phyloP scores from a whole-genome alignment of 73 alveolate species.

The Uronychia setigera region DNA sequence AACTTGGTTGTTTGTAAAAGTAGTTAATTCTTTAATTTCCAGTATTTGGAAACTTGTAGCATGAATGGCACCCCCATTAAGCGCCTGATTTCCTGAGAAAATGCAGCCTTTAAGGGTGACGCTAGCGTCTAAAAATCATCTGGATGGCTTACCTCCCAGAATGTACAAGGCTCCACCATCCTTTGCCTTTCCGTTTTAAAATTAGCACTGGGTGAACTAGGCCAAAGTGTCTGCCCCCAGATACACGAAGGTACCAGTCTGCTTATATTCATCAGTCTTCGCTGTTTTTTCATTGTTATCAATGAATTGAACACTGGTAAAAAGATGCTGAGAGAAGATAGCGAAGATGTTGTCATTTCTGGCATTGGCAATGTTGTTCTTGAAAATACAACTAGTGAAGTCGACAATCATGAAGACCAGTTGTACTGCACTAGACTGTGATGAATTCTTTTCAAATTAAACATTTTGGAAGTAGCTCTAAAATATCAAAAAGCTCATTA shows the following conservation, averaged over 20 bases:
- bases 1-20: not conserved
- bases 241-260: not conserved
- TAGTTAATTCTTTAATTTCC: not conserved
- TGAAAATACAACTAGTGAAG: not conserved
- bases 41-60: not conserved
- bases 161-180: constrained; percentile 1
- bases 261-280: not conserved
- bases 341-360: not conserved
- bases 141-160: too few species aligned
- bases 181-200: not conserved
- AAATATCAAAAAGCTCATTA: not conserved
- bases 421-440: not conserved
- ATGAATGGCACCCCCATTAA: not conserved
- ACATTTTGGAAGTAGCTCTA: not conserved
- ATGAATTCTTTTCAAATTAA: too few species aligned
- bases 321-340: not conserved
- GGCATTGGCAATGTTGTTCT: not conserved
- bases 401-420: not conserved
- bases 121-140: too few species aligned
- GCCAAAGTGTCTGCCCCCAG: not conserved
- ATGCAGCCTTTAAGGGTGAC: not conserved
- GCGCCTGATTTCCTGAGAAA: not conserved
- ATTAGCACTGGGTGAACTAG: not conserved
- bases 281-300: not conserved
- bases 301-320: not conserved